Percentiles rank a stretch among this genome's conserved stretches.
Conservation (phyloP, 768 basidiomycete genomes). For the Amanita molliuscula region DNA sequence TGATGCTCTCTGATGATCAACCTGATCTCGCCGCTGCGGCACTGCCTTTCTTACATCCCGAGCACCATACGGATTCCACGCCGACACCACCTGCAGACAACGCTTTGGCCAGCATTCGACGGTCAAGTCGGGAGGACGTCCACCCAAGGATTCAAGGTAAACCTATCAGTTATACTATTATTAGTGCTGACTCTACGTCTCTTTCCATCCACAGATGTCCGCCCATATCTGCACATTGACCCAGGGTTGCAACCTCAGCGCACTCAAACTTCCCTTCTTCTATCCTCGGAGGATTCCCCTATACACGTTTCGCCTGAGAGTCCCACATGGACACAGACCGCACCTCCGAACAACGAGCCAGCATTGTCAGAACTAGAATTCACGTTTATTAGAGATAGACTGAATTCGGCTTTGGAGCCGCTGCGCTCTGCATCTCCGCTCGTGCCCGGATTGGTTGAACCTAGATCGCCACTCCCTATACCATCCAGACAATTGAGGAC, state of each 20-base stretch:
- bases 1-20: slow-evolving; percentile 16
- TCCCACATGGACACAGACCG: background rate
- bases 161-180: background rate
- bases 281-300: background rate
- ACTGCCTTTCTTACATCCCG: slow-evolving; percentile 16
- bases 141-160: background rate
- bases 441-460: slow-evolving; percentile 14
- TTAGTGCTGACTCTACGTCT: background rate
- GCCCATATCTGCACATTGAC: background rate
- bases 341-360: background rate
- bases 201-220: background rate
- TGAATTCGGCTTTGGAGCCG: slow-evolving; percentile 24
- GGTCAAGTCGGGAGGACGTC: background rate
- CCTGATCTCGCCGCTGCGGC: slow-evolving; percentile 11
- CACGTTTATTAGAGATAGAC: slow-evolving; percentile 18
- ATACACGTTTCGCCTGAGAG: background rate
- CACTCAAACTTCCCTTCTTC: background rate
- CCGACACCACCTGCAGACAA: slow-evolving; percentile 9
- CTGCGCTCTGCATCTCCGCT: slow-evolving; percentile 21
- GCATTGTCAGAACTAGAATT: slow-evolving; percentile 9
- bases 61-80: slow-evolving; percentile 13
- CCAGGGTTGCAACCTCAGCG: slow-evolving; percentile 1
- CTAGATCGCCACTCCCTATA: background rate
- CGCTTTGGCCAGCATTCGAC: background rate
- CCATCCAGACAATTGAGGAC: background rate